Conservation (phyloP, 1,284 basidiomycete species). For the Marasmius tenuissimus region DNA sequence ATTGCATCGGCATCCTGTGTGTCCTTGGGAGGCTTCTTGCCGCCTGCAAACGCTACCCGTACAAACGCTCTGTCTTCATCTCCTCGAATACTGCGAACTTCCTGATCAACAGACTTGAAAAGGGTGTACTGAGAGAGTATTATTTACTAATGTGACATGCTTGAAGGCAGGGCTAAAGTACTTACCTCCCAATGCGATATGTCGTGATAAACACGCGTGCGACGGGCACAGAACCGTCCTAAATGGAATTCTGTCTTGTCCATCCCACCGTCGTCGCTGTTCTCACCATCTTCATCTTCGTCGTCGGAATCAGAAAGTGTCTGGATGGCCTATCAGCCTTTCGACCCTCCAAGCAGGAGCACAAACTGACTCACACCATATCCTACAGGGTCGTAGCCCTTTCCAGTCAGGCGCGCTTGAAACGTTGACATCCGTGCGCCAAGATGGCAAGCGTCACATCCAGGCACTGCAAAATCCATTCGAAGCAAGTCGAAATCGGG, state of each 20-base stretch:
- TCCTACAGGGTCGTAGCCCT: slow-evolving; percentile 57
- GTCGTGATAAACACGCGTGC: slow-evolving; percentile 70
- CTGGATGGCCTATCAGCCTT: not conserved
- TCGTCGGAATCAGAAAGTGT: slow-evolving; percentile 17
- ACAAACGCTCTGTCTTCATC: slow-evolving; percentile 44
- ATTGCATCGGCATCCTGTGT: slow-evolving; percentile 70
- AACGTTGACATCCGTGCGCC: slow-evolving; percentile 66
- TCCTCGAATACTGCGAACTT: slow-evolving; percentile 52
- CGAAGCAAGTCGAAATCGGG: slow-evolving; percentile 57
- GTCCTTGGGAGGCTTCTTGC: slow-evolving; percentile 59
- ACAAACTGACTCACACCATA: slow-evolving; percentile 45
- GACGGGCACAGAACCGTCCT: slow-evolving; percentile 74
- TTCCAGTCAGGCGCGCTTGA: slow-evolving; percentile 55
- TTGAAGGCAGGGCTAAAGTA: not conserved
- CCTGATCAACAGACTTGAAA: slow-evolving; percentile 52
- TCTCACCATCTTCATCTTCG: slow-evolving; percentile 24
- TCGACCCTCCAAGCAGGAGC: not conserved
- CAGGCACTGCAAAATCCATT: slow-evolving; percentile 57
- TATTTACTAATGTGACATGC: not conserved
- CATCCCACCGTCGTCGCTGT: slow-evolving; percentile 24
- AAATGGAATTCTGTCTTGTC: slow-evolving; percentile 48
- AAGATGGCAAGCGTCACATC: slow-evolving; percentile 80
- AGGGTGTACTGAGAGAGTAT: slow-evolving; percentile 47
- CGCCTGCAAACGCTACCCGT: slow-evolving; percentile 53
- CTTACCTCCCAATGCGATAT: slow-evolving; percentile 87